Conservation (phyloP, 768 basidiomycete species). For the Tricholoma flavovirens region DNA sequence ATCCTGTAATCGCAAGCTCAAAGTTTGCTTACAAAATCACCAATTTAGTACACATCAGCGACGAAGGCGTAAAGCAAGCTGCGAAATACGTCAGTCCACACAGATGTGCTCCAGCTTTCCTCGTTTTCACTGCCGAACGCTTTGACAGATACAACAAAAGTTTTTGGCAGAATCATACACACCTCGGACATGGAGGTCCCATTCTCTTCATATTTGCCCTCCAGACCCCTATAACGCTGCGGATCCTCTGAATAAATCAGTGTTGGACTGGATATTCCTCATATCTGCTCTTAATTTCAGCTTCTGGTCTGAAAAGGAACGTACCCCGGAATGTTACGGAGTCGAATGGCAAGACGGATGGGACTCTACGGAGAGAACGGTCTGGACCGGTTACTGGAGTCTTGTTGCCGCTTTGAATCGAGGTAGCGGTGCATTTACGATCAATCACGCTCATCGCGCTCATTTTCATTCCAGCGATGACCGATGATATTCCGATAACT, state of each 20-base stretch:
- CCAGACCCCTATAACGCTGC: conserved; percentile 52
- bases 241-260: conserved; percentile 49
- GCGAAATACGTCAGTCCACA: conserved; percentile 53
- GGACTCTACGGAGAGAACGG: conserved; percentile 40
- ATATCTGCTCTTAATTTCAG: conserved; percentile 84
- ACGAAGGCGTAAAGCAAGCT: conserved; percentile 54
- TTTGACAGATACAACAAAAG: conserved; percentile 52
- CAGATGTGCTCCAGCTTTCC: conserved; percentile 1
- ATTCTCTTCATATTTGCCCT: conserved; percentile 70
- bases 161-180: conserved; percentile 62
- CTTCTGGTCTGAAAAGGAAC: conserved; percentile 79
- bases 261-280: conserved; percentile 83
- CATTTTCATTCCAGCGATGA: conserved; percentile 46
- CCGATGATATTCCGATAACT: conserved; percentile 70
- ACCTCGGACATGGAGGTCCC: conserved; percentile 77
- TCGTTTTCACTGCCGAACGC: conserved; percentile 4
- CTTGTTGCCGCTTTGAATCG: conserved; percentile 78
- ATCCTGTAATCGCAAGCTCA: conserved; percentile 57
- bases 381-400: conserved; percentile 85
- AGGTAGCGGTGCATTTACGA: conserved; percentile 38
- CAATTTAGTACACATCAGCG: conserved; percentile 52
- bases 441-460: not conserved
- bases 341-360: conserved; percentile 75
- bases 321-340: conserved; percentile 57
- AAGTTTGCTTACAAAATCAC: conserved; percentile 57